Base-by-base conservation (phyloP, 306 rosid genomes). In the Morella rubra region DNA sequence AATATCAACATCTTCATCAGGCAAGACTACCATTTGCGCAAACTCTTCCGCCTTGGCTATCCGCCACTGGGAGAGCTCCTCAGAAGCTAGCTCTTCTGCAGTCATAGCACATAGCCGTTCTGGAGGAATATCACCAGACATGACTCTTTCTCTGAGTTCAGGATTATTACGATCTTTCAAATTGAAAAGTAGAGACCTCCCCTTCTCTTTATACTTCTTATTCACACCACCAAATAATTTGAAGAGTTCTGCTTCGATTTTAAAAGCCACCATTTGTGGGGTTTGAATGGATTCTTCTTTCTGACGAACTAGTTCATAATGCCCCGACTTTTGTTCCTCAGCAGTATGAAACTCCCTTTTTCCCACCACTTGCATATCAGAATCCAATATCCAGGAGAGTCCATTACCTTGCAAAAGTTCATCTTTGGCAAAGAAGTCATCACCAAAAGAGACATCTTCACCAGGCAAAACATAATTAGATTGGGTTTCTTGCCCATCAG, bases 11-110 rank as follows among this genome's bases (percentile, higher is more conserved):
- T 89, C 99, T 24, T 93, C 84, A 84, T 95, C 92, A 2, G 98
- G 96, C 76, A 96, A 82, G 75, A 96, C 93, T 64, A 92, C 96
- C 98, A 96, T 96, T 77, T 96, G 96, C 6, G 96, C 99, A 85
- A 92, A 69, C 82, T 96, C 98, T 81, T 96, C 99, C n/a, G 99
- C 99, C 87, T 96, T 96, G 13, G 99, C 99, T 90, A 89, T 88
- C 82, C 99, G 89, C 99, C 99, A 96, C 86, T 96, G 79, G 67
- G 98, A 89, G 79, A 96, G 99, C 89, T 96, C 98, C 86, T 96
- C 88, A 6, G 99, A 96, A 79, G 99, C 99, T 84, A 96, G 99
- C 72, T 96, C 99, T 84, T 96, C 99, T 0, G 99, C 98, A 60
- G 91, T 89, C 99, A 96, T 96, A 32, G 97, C 89, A 80, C 99